phyloP scores from a whole-genome alignment of 1,284 basidiomycete species.

The Fomitopsis schrenkii region DNA sequence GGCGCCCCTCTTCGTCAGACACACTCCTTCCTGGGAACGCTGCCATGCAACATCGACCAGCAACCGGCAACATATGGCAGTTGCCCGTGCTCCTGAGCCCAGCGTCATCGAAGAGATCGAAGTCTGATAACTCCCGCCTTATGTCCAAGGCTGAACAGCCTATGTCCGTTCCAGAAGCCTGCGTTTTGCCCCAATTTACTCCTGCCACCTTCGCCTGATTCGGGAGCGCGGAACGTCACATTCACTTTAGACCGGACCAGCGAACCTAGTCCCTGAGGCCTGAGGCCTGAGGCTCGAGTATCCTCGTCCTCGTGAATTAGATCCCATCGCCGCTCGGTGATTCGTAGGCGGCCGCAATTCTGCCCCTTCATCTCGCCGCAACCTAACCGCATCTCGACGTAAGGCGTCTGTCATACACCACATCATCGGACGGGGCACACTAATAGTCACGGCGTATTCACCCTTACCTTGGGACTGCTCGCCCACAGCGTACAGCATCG shows the following conservation, averaged over 20 bases:
- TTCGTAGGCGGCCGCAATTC: not conserved
- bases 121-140: not conserved
- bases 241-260: not conserved
- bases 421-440: not conserved
- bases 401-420: not conserved
- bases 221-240: not conserved
- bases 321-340: not conserved
- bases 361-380: not conserved
- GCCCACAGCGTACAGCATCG: not conserved
- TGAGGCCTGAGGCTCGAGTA: not conserved
- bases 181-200: not conserved
- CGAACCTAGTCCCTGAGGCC: not conserved
- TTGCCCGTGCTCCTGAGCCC: not conserved
- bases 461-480: not conserved
- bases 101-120: not conserved
- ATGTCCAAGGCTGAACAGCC: not conserved
- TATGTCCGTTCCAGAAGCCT: constrained; percentile 1
- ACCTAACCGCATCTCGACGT: not conserved
- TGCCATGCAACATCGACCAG: not conserved
- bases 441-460: not conserved
- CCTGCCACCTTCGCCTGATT: not conserved
- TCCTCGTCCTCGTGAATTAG: not conserved
- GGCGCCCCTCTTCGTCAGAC: not conserved
- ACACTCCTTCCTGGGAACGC: not conserved
- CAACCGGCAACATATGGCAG: not conserved